Percentiles rank a stretch among this genome's conserved stretches.
These are phyloP conservation scores for Erodium maritimum DNA, from an alignment of 345 rosid species.

Conservation along the genomic window DNA sequence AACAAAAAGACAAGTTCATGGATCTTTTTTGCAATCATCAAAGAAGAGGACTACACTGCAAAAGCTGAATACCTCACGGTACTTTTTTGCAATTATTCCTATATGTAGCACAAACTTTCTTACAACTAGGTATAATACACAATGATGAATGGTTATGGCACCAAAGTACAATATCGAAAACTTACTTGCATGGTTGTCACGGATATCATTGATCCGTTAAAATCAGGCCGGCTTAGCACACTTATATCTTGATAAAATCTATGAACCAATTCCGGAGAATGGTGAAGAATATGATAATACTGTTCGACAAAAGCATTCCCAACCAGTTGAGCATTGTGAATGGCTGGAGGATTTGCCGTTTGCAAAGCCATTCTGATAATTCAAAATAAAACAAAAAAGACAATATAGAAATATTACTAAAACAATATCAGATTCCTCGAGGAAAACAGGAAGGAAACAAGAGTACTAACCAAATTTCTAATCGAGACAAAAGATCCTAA, in stretches of 20 bases:
- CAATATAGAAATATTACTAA: background rate
- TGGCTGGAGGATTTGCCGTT: constrained; percentile 25
- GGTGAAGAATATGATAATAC: constrained; percentile 60
- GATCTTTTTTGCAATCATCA: too few relatives aligned
- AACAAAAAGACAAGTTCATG: too few relatives aligned
- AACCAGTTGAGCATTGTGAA: constrained; percentile 36
- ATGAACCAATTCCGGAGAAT: constrained; percentile 39
- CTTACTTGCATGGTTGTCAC: constrained; percentile 56
- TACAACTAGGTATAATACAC: background rate
- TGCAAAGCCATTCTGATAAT: constrained; percentile 44
- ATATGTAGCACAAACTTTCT: too few relatives aligned
- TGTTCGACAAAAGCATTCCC: constrained; percentile 67
- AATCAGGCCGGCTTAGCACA: constrained; percentile 48
- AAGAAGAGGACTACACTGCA: too few relatives aligned
- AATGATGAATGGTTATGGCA: background rate
- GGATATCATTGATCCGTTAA: constrained; percentile 35
- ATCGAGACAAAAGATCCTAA: background rate
- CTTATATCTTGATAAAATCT: constrained; percentile 66
- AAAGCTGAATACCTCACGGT: too few relatives aligned
- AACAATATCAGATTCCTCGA: background rate
- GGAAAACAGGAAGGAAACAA: background rate
- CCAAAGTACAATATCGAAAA: background rate
- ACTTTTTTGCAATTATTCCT: too few relatives aligned
- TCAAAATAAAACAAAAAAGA: too few relatives aligned
- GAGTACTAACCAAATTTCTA: background rate